phyloP scores from a whole-genome alignment of 257 asterid species.

The Parsonsia alboflavescens region DNA sequence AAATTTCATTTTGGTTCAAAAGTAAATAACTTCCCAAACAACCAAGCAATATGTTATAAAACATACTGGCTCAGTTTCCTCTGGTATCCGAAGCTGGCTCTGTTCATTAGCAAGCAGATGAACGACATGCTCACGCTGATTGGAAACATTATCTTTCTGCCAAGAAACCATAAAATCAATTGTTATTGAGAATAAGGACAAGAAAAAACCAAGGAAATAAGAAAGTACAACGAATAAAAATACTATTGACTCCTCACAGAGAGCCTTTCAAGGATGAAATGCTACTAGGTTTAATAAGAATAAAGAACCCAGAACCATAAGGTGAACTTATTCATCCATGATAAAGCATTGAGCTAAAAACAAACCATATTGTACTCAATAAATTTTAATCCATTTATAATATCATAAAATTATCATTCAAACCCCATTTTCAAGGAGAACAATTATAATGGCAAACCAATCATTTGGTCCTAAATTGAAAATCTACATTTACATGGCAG shows the following conservation, averaged over 20 bases:
- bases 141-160: conserved; percentile 88
- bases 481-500: too few species aligned
- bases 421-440: background rate
- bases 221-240: background rate
- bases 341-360: background rate
- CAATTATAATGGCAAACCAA: background rate
- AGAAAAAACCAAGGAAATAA: background rate
- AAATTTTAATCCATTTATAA: background rate
- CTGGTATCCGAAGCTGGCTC: conserved; percentile 72
- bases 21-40: background rate
- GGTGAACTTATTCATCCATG: background rate
- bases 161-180: conserved; percentile 21
- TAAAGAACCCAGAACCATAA: background rate
- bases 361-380: background rate
- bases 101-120: conserved; percentile 97
- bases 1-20: background rate
- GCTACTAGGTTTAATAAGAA: background rate
- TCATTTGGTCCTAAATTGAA: too few species aligned
- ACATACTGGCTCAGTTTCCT: conserved; percentile 83
- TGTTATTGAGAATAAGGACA: background rate
- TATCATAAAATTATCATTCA: background rate
- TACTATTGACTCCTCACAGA: background rate
- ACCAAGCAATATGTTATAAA: conserved; percentile 15
- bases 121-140: conserved; percentile 89
- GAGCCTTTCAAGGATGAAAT: background rate